These are phyloP conservation scores for Cardiospermum halicacabum DNA, from an alignment of 345 rosid species.

Conservation along the genomic window DNA sequence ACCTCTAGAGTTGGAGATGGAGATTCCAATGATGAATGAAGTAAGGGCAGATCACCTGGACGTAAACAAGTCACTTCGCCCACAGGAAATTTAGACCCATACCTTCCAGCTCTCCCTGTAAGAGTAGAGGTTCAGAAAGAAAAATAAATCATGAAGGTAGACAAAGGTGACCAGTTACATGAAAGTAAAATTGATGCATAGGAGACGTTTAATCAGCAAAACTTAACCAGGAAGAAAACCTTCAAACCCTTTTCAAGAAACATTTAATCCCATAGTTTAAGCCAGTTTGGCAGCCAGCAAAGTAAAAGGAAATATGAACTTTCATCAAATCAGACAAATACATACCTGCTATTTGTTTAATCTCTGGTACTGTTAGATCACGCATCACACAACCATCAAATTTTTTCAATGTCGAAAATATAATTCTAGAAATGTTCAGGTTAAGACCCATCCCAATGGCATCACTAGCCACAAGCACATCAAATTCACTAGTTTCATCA, in stretches of 20 bases:
- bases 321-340: neutral
- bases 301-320: neutral
- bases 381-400: conserved; percentile 70
- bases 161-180: neutral
- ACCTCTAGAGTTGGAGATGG: conserved; percentile 83
- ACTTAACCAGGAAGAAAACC: neutral
- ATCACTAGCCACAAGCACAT: conserved; percentile 97
- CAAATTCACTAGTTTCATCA: conserved; percentile 73
- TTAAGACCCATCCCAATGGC: conserved; percentile 99
- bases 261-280: neutral
- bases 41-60: conserved; percentile 63
- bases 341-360: conserved; percentile 93
- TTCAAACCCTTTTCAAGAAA: neutral
- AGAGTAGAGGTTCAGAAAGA: neutral
- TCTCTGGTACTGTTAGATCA: conserved; percentile 69
- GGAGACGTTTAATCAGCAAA: neutral
- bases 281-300: neutral
- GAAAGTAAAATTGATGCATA: neutral
- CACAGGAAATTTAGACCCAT: conserved; percentile 75
- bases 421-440: conserved; percentile 81
- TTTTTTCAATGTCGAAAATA: conserved; percentile 73
- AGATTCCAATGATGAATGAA: conserved; percentile 57
- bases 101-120: conserved; percentile 91
- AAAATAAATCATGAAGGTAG: neutral
- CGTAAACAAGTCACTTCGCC: conserved; percentile 90